These are phyloP conservation scores for Plasmodiophora brassicae DNA, from an alignment of 208 protist species.

Conservation along the genomic window DNA sequence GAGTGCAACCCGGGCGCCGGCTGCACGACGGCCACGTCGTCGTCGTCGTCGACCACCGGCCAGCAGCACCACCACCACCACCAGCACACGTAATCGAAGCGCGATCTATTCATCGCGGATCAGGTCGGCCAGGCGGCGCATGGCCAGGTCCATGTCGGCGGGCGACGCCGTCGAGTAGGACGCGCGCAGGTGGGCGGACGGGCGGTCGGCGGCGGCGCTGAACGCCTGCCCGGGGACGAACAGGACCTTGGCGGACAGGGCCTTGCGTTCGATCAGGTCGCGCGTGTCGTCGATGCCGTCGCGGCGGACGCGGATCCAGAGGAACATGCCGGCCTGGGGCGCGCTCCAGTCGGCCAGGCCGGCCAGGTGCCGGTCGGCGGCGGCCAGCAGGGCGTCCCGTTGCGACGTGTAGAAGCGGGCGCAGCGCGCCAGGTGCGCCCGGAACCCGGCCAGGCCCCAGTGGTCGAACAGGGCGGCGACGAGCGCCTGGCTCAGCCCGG, in stretches of 20 bases:
- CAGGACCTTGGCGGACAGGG: neutral
- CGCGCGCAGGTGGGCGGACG: neutral
- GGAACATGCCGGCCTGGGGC: conserved; percentile 34
- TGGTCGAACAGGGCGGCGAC: conserved; percentile 18
- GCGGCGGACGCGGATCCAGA: neutral
- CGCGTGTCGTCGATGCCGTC: neutral
- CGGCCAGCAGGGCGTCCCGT: neutral
- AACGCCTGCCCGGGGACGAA: conserved; percentile 25
- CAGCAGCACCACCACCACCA: too few species aligned
- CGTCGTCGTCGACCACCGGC: too few species aligned
- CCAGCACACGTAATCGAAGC: too few species aligned
- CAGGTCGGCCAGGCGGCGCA: neutral
- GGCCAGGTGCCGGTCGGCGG: neutral
- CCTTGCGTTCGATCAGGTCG: neutral
- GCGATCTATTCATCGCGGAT: neutral
- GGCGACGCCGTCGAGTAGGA: neutral
- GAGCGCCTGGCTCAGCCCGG: neutral
- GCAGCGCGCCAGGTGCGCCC: neutral
- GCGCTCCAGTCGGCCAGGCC: neutral
- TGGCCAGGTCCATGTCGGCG: neutral
- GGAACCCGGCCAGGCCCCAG: neutral
- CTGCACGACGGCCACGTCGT: too few species aligned
- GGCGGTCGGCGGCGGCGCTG: neutral
- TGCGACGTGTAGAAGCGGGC: neutral
- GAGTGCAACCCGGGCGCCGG: too few species aligned